Base-by-base conservation (phyloP, 2,329 filamentous ascomycete species). In the Amylocarpus encephaloides region DNA sequence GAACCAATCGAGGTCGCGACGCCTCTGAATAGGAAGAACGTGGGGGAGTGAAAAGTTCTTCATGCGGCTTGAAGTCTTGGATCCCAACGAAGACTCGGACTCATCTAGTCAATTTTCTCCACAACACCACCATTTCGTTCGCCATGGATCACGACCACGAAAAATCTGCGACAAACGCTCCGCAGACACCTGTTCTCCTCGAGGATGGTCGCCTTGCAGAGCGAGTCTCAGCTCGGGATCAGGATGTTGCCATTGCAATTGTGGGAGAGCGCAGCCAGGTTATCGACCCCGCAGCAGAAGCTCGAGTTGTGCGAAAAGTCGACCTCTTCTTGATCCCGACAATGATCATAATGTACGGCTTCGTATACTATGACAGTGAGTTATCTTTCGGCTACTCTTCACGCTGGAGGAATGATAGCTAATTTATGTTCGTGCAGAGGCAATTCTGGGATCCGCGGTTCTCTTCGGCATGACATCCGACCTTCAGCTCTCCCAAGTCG, bases 401-500 rank as follows among this genome's bases (percentile, higher is more conserved):
- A 15, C n/a, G 5, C 6, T 10, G 9, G 13, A 10, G 1, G n/a
- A 38, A 26, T 36, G 19, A 15, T 12, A 46, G 5, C 43, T 46
- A 5, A 13, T 36, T 16, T 6, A 22, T 6, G 6, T 16, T 46
- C 11, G 3, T 22, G 12, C 22, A 47, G 42, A 84, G 72, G 85
- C 86, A 6, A 89, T 90, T 54, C 72, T 90, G 2, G 86, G 86
- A 15, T 81, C 79, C 19, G 85, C 86, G 0, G 80, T 77, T 1
- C 76, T 90, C 11, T 88, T 90, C 63, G 86, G 86, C 56, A 88
- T 90, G 85, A 88, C 84, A 0, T 70, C 71, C 2, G 85, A 89
- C 62, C 74, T 90, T 3, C 55, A 70, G 1, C 76, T 90, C 38
- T 73, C 73, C 29, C 68, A 85, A 3, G 67, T 77, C 54, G 62